These are phyloP conservation scores for Talaromyces stipitatus DNA, from an alignment of 495 filamentous ascomycete species.

Conservation along the genomic window DNA sequence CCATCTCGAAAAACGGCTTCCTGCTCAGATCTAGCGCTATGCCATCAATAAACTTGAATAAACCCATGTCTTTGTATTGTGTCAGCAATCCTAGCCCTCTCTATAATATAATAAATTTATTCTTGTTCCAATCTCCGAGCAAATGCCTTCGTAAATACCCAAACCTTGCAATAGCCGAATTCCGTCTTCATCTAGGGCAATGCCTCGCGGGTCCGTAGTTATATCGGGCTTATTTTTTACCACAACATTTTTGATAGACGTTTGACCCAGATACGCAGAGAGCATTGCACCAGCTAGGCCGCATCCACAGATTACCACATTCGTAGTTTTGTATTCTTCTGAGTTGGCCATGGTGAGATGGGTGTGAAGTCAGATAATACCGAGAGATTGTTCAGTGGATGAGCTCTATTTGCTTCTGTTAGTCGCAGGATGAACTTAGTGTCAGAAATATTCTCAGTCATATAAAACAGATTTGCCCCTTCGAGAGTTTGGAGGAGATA, in stretches of 20 bases:
- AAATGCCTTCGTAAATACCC: conserved; percentile 33
- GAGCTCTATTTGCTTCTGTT: background rate
- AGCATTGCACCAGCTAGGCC: conserved; percentile 32
- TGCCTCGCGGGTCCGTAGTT: conserved; percentile 42
- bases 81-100: background rate
- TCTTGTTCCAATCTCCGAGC: conserved; percentile 22
- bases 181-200: conserved; percentile 43
- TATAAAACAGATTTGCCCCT: too few relatives aligned
- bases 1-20: conserved; percentile 19
- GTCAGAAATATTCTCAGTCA: too few relatives aligned
- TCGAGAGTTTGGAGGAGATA: conserved; percentile 37
- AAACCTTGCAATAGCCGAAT: conserved; percentile 38
- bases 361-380: background rate
- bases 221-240: conserved; percentile 39
- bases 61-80: conserved; percentile 14
- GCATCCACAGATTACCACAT: conserved; percentile 33
- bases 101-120: background rate
- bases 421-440: too few relatives aligned
- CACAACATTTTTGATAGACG: conserved; percentile 21
- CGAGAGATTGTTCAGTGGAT: background rate
- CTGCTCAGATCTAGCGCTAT: conserved; percentile 11
- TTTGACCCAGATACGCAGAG: conserved; percentile 22
- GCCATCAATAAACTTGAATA: conserved; percentile 21
- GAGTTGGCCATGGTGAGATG: background rate
- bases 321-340: conserved; percentile 20